These are phyloP conservation scores for Epichloe sibirici DNA, from an alignment of 2,329 filamentous ascomycete species.

Conservation along the genomic window DNA sequence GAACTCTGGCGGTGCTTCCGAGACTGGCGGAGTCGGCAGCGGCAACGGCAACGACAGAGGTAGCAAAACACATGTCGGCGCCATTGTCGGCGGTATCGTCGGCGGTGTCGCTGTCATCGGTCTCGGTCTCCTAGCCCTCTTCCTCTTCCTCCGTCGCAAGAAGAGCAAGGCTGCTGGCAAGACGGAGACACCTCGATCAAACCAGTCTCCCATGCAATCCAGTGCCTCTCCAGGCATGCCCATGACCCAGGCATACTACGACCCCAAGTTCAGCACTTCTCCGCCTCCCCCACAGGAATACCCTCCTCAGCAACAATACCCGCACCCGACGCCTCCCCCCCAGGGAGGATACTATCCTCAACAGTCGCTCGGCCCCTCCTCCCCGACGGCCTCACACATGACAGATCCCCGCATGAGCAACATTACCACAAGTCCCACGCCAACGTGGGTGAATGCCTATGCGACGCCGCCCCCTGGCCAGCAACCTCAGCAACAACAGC, in stretches of 20 bases:
- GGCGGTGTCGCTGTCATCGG: slow-evolving; percentile 24
- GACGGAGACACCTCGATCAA: slow-evolving; percentile 1
- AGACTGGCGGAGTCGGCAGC: slow-evolving; percentile 1
- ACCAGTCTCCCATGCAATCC: slow-evolving; percentile 2
- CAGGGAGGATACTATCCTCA: slow-evolving; percentile 11
- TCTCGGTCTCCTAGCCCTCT: slow-evolving; percentile 17
- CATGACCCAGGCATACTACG: slow-evolving; percentile 13
- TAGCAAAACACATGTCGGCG: slow-evolving; percentile 17
- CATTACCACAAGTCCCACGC: slow-evolving; percentile 11
- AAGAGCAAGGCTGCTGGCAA: slow-evolving; percentile 10
- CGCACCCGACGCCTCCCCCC: slow-evolving; percentile 2
- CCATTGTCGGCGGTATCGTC: slow-evolving; percentile 27
- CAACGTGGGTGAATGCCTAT: slow-evolving; percentile 10
- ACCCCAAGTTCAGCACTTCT: slow-evolving; percentile 13
- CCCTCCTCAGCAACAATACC: slow-evolving; percentile 12
- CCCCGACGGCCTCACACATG: slow-evolving; percentile 8
- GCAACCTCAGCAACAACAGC: slow-evolving; percentile 12
- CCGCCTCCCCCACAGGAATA: slow-evolving; percentile 9
- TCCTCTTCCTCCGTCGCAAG: slow-evolving; percentile 21
- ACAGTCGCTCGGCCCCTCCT: slow-evolving; percentile 5
- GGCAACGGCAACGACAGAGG: slow-evolving; percentile 1
- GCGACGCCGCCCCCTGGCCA: slow-evolving; percentile 9
- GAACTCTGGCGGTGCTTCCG: neutral
- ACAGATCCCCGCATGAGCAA: slow-evolving; percentile 11
- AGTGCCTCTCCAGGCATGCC: slow-evolving; percentile 1